phyloP scores from a whole-genome alignment of 805 yeast species.

The Ogataea minuta region DNA sequence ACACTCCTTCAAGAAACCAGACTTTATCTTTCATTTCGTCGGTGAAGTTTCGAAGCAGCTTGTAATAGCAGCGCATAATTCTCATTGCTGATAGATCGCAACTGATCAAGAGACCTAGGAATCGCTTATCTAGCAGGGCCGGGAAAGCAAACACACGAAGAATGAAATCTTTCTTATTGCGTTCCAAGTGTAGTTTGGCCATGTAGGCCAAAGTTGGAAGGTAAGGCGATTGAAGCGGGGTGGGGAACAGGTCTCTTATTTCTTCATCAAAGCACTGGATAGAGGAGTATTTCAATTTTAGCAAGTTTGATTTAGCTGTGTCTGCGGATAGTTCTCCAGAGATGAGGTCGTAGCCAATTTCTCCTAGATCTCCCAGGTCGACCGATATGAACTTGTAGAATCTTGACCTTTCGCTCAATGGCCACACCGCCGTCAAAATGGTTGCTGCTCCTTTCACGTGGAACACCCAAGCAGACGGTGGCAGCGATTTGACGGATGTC shows the following conservation, averaged over 20 bases:
- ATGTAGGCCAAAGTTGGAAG: constrained; percentile 82
- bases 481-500: constrained; percentile 58
- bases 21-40: constrained; percentile 85
- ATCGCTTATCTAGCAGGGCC: constrained; percentile 79
- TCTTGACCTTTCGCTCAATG: constrained; percentile 65
- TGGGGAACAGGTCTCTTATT: constrained; percentile 83
- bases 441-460: constrained; percentile 98
- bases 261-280: constrained; percentile 83
- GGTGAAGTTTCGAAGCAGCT: constrained; percentile 74
- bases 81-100: constrained; percentile 89
- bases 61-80: constrained; percentile 86
- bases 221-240: constrained; percentile 79
- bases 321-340: constrained; percentile 32
- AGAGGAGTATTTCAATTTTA: constrained; percentile 45
- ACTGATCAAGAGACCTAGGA: constrained; percentile 71
- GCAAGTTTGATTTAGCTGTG: constrained; percentile 13
- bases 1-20: constrained; percentile 92
- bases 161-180: constrained; percentile 82
- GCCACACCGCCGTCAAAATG: constrained; percentile 95
- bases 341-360: constrained; percentile 44
- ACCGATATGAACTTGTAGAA: constrained; percentile 75
- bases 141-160: constrained; percentile 89
- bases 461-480: constrained; percentile 95
- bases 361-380: constrained; percentile 87
- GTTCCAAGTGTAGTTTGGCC: constrained; percentile 78